Base-by-base conservation (phyloP, 192 early-diverging fungal species). In the Backusella mclennaniae region DNA sequence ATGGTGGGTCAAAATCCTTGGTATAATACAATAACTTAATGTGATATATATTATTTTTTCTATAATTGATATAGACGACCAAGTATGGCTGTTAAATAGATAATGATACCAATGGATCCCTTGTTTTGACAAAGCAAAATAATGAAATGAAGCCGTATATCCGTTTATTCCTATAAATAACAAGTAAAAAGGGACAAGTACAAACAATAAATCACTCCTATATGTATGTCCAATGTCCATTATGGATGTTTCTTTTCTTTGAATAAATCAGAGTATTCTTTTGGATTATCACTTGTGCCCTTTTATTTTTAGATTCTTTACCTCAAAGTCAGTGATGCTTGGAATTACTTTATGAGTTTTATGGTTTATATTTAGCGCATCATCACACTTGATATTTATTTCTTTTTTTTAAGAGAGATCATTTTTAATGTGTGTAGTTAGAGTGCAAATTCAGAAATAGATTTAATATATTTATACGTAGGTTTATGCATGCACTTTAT, bases 381-480 rank as follows among this genome's bases (percentile, higher is more conserved):
- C 46, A 49, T 49, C 17, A 4, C 46, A 15, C 17, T 49, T 49
- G 6, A 49, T 3, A 49, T 33, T 33, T 33, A 33, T 33, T 33
- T 33, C 33, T 33, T 33, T 33, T 33, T 33, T 33, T 33, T 33
- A 3, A 33, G 15, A 44, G 42, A 44, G 12, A 1, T 19, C 12
- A 56, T 35, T 66, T 3, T 33, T 17, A 26, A 33, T 29, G 7
- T 35, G 9, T 74, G 23, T 38, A 70, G 23, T 26, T 52, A 36
- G 15, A 41, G 38, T 26, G 66, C 35, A 39, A 8, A 69, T 81
- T 83, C 56, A 46, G 75, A 73, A 36, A 75, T 78, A 44, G 85
- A 73, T 19, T 88, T 87, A 49, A 87, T 83, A 9, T 85, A 84
- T 8, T 39, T 85, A 83, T 35, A 79, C 35, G 70, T 85, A 82